A percentile compares a stretch with the other conserved stretches of the same genome.
Evolutionary conservation across 495 filamentous ascomycete genomes (phyloP).

Genomic region (Annulohypoxylon nitens): DNA sequence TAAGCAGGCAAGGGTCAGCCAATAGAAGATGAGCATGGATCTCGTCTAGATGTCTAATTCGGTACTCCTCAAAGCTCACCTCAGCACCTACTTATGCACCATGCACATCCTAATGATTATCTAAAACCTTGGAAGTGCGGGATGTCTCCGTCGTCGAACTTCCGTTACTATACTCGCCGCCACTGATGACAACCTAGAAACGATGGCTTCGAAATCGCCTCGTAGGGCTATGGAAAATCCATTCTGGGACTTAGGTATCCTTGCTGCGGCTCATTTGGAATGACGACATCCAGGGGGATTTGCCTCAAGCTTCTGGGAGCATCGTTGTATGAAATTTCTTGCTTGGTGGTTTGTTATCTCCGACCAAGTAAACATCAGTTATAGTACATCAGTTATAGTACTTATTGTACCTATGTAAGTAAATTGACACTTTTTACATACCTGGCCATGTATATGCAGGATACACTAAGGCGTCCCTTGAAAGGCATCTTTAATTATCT

Average conservation of each 20-base stretch:
- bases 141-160: neutral
- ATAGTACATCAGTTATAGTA: neutral
- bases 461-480: neutral
- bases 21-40: conserved; percentile 19
- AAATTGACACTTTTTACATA: neutral
- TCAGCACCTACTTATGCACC: conserved; percentile 47
- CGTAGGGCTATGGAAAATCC: neutral
- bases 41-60: conserved; percentile 36
- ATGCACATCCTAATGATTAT: conserved; percentile 36
- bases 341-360: neutral
- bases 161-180: neutral
- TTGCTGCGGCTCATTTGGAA: conserved; percentile 5
- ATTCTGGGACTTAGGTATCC: neutral
- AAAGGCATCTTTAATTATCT: neutral
- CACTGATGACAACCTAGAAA: neutral
- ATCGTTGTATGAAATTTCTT: neutral
- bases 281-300: conserved; percentile 9
- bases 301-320: neutral
- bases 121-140: neutral
- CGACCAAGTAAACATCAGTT: neutral
- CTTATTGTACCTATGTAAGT: neutral
- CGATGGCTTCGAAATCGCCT: conserved; percentile 6
- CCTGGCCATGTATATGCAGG: neutral
- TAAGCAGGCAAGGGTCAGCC: conserved; percentile 16
- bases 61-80: conserved; percentile 35